Evolutionary conservation across 1,139 yeast genomes (phyloP), one percentile per base, ranked within the genome.

Genomic region (Saccharomycopsis hybrid): DNA sequence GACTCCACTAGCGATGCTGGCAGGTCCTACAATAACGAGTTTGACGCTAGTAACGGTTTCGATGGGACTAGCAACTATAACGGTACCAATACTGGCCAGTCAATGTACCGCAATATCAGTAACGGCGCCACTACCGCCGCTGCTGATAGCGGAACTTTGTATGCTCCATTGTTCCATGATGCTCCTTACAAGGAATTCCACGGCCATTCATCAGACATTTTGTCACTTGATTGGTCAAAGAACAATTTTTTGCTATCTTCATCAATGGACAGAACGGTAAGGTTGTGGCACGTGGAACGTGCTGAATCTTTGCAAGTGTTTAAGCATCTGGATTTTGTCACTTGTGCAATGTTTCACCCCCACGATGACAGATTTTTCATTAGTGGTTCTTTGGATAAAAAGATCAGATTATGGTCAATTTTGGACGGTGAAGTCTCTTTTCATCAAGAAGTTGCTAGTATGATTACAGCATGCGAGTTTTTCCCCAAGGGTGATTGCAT

Each of bases 191-290:
- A 78, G 32, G 74, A 75, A 24, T 84, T 80, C 55, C 66, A 63
- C 44, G 95, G 88, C 29, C 97, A 90, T 64, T 66, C 76, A 0
- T 77, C 77, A 46, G 85, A 87, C 55, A 74, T 90, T 29, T 66
- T 88, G 36, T 79, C 86, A 8, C 62, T 90, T 41, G 87, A 87
- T 59, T 90, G 97, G 97, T 84, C 95, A 51, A 85, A 84, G 58
- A 89, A 89, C 65, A 84, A 83, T 60, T 90, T 90, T 57, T 64
- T 90, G 33, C 63, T 89, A 1, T 75, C 95, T 0, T 84, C 95
- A 2, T 84, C 95, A 5, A 86, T 86, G 85, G 97, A 90, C 65
- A 77, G 79, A 57, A 83, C 95, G 0, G 95, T 82, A 1, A 76
- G 78, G 54, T 67, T 90, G 45, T 90, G 97, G 97, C 95, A 90